A percentile compares a stretch with the other conserved stretches of the same genome.
Evolutionary conservation across 106 monocot genomes (phyloP).

Genomic region (Dendrobium catenatum): DNA sequence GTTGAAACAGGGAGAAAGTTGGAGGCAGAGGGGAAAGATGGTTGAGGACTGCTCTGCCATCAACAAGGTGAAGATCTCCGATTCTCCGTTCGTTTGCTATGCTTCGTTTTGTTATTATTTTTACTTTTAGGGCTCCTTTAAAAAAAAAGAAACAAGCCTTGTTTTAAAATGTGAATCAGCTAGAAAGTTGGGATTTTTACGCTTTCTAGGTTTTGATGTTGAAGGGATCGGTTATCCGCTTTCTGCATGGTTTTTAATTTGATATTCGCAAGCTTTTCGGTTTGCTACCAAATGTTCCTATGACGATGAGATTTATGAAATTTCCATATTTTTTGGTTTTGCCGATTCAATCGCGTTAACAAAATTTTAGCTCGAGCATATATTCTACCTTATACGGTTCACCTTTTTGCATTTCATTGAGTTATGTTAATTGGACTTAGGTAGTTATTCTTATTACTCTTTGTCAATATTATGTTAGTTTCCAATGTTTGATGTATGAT

Average conservation of each 20-base stretch:
- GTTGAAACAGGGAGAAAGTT: not conserved
- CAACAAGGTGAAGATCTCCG: not conserved
- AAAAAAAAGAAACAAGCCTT: not conserved
- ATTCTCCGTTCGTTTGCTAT: not conserved
- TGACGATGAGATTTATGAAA: not conserved
- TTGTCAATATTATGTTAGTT: too few relatives aligned
- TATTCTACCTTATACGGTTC: too few relatives aligned
- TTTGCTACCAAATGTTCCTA: not conserved
- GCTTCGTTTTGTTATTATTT: not conserved
- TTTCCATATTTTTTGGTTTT: not conserved
- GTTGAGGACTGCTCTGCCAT: conserved; percentile 1
- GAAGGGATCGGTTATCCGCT: not conserved
- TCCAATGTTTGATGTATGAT: too few relatives aligned
- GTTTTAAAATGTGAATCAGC: not conserved
- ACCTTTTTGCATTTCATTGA: too few relatives aligned
- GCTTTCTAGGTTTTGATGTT: not conserved
- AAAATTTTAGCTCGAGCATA: not conserved
- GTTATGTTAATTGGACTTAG: too few relatives aligned
- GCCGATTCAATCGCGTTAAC: not conserved
- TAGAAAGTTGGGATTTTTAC: not conserved
- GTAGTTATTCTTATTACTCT: too few relatives aligned
- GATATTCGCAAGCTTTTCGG: not conserved
- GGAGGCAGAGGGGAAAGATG: not conserved
- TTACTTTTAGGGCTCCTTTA: not conserved
- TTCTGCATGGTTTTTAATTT: not conserved